Conservation (phyloP, 352 stramenopile genomes). For the Blastocystis hominis region DNA sequence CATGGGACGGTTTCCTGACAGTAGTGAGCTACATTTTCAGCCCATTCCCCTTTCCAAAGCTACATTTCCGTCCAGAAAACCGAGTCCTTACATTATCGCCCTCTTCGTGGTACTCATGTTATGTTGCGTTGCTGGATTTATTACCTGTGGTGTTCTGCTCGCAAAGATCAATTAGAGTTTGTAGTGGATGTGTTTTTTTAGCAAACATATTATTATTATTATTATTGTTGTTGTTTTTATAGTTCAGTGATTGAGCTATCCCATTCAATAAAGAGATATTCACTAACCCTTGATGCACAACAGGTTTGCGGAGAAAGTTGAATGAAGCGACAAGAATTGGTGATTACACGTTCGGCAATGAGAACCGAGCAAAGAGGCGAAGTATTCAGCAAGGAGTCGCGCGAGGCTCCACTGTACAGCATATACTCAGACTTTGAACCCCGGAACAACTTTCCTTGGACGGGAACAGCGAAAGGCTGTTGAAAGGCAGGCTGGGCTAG, state of each 20-base stretch:
- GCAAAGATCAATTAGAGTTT: slow-evolving; percentile 5
- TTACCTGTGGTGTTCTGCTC: slow-evolving; percentile 19
- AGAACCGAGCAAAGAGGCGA: not conserved
- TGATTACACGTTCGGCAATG: not conserved
- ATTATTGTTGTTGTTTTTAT: not conserved
- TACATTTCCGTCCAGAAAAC: no score
- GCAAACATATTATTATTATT: not conserved
- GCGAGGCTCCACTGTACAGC: not conserved
- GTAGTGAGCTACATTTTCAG: no score
- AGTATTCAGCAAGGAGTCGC: not conserved
- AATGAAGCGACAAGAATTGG: not conserved
- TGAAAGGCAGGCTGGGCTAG: not conserved
- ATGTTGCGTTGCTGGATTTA: slow-evolving; percentile 3
- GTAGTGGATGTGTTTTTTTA: slow-evolving; percentile 1
- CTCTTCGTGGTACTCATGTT: slow-evolving; percentile 10
- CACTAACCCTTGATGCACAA: not conserved
- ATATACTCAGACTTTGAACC: not conserved
- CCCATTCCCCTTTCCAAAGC: no score
- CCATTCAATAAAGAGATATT: not conserved
- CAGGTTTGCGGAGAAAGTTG: not conserved
- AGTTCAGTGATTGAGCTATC: not conserved
- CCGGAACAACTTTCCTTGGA: not conserved
- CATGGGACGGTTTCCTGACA: no score
- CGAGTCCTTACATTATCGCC: not conserved
- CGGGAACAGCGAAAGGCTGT: not conserved